Conservation (phyloP, 441 rosid species). For the Corymbia calophylla region DNA sequence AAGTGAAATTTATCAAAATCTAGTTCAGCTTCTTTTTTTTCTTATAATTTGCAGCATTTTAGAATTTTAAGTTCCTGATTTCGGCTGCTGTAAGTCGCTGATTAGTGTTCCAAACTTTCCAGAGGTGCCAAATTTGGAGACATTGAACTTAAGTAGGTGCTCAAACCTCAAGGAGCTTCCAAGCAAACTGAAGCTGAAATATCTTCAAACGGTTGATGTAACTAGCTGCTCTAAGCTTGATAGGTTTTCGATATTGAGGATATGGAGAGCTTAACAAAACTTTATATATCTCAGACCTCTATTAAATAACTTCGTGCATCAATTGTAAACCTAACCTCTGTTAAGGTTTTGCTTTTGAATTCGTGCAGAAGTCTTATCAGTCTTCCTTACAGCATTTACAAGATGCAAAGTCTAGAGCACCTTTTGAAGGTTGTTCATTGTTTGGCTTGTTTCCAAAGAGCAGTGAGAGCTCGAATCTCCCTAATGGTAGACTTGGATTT, state of each 20-base stretch:
- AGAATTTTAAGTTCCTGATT: no score
- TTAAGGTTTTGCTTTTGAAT: neutral
- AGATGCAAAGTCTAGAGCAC: neutral
- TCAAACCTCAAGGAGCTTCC: neutral
- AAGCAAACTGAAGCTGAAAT: neutral
- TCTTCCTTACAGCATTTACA: neutral
- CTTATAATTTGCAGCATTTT: neutral
- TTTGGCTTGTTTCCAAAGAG: no score
- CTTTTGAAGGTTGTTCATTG: no score
- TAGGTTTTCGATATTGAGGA: neutral
- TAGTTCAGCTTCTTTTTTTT: neutral
- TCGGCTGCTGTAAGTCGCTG: rapidly evolving
- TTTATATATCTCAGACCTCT: neutral
- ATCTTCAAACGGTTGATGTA: neutral
- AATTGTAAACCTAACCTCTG: neutral
- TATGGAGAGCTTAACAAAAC: neutral
- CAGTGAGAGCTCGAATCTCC: no score
- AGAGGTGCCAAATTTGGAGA: neutral
- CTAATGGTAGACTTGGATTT: no score
- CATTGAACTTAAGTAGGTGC: neutral
- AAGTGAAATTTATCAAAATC: no score
- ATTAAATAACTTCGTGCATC: neutral
- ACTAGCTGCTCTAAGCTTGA: neutral
- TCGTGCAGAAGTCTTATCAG: neutral
- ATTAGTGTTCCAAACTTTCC: rapidly evolving